Percentiles rank a stretch among this genome's conserved stretches.
Conservation (phyloP, 1,284 basidiomycete species). For the Marasmius tenuissimus region DNA sequence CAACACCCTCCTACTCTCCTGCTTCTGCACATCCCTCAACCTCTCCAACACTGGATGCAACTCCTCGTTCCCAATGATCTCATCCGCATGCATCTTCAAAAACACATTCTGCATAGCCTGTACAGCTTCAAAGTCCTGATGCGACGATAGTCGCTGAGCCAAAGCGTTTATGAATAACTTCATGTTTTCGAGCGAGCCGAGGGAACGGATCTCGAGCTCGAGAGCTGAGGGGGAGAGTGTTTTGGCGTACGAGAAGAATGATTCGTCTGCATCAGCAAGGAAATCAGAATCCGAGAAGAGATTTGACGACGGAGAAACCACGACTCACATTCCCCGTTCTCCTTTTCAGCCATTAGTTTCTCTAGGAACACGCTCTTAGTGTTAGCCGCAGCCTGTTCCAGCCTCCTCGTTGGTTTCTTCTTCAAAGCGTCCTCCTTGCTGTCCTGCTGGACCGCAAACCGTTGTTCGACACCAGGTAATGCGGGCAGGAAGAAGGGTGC, state of each 20-base stretch:
- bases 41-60: conserved; percentile 54
- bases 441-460: conserved; percentile 65
- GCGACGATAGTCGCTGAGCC: conserved; percentile 69
- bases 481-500: conserved; percentile 98
- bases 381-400: conserved; percentile 56
- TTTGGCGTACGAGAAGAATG: conserved; percentile 87
- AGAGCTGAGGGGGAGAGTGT: conserved; percentile 87
- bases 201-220: conserved; percentile 87
- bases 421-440: conserved; percentile 41
- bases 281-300: neutral
- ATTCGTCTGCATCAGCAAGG: conserved; percentile 54
- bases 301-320: conserved; percentile 1
- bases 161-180: conserved; percentile 76
- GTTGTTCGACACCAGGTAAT: conserved; percentile 78
- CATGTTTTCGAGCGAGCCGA: conserved; percentile 68
- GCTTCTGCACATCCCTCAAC: conserved; percentile 63
- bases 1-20: conserved; percentile 72
- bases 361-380: conserved; percentile 77
- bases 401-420: conserved; percentile 38
- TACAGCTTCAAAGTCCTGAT: conserved; percentile 93
- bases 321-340: conserved; percentile 69
- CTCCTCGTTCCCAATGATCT: conserved; percentile 71
- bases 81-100: conserved; percentile 82
- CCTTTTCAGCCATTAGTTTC: conserved; percentile 58
- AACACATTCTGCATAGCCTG: conserved; percentile 89